Conservation (phyloP, 352 stramenopile genomes). For the Phytophthora pinifolia region DNA sequence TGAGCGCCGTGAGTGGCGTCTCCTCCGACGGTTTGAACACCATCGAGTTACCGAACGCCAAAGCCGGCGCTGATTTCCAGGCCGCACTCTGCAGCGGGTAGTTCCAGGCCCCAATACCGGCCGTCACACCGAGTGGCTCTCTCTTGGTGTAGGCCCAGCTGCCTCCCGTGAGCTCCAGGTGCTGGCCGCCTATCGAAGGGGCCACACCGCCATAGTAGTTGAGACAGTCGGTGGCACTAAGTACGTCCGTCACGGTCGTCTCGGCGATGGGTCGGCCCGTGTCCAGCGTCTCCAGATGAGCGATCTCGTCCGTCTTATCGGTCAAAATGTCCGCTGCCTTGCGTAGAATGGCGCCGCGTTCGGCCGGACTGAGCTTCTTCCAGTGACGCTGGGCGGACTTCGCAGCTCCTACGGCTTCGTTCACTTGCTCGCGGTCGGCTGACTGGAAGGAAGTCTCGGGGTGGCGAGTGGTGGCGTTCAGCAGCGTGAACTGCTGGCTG, state of each 20-base stretch:
- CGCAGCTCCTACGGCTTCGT: conserved; percentile 47
- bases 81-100: conserved; percentile 79
- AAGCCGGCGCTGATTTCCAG: conserved; percentile 78
- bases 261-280: conserved; percentile 77
- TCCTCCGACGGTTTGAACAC: conserved; percentile 92
- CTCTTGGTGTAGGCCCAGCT: conserved; percentile 81
- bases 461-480: conserved; percentile 52
- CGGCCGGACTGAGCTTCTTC: conserved; percentile 53
- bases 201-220: conserved; percentile 76
- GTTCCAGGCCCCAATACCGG: conserved; percentile 83
- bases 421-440: conserved; percentile 48
- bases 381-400: conserved; percentile 58
- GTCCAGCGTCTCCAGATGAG: conserved; percentile 74
- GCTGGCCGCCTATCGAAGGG: conserved; percentile 68
- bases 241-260: conserved; percentile 66
- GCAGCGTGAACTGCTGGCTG: conserved; percentile 43
- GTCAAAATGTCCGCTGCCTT: conserved; percentile 64
- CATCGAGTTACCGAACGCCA: conserved; percentile 90
- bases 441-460: conserved; percentile 59
- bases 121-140: conserved; percentile 72
- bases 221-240: conserved; percentile 73
- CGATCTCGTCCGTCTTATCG: conserved; percentile 62
- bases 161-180: conserved; percentile 57
- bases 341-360: conserved; percentile 66
- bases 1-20: conserved; percentile 76